Percentiles rank a stretch among this genome's conserved stretches.
These are phyloP conservation scores for Exophiala spinifera DNA, from an alignment of 2,329 filamentous ascomycete genomes.

Conservation along the genomic window DNA sequence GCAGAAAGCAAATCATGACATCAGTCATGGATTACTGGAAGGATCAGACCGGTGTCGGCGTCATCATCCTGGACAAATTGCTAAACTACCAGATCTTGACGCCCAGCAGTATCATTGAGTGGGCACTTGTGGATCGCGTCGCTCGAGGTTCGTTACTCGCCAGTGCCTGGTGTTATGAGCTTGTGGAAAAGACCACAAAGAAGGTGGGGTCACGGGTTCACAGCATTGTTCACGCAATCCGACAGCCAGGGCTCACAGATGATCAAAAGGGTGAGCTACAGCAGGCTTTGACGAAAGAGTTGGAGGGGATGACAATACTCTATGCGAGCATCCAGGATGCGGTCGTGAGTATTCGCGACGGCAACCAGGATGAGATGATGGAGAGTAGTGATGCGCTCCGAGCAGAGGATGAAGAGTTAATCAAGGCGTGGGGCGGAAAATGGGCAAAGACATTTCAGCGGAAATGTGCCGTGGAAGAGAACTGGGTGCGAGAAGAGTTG, in stretches of 20 bases:
- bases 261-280: conserved; percentile 59
- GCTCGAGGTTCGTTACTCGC: conserved; percentile 66
- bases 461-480: conserved; percentile 81
- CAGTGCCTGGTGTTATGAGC: conserved; percentile 78
- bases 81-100: conserved; percentile 95
- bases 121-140: conserved; percentile 71
- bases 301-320: conserved; percentile 70
- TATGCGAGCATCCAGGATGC: conserved; percentile 79
- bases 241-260: conserved; percentile 54
- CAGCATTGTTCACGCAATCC: conserved; percentile 67
- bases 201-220: conserved; percentile 87
- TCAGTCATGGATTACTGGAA: conserved; percentile 92
- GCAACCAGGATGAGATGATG: conserved; percentile 71
- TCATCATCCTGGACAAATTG: conserved; percentile 92
- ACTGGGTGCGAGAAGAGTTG: conserved; percentile 58
- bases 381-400: conserved; percentile 57
- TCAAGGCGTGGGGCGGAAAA: conserved; percentile 75
- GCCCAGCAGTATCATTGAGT: conserved; percentile 80
- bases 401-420: conserved; percentile 54
- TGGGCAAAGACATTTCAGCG: conserved; percentile 85
- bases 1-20: conserved; percentile 81
- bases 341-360: conserved; percentile 67
- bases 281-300: conserved; percentile 66
- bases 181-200: conserved; percentile 80
- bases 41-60: conserved; percentile 84